Conservation (phyloP, 805 yeast genomes). For the Saccharomycopsis schoenii region DNA sequence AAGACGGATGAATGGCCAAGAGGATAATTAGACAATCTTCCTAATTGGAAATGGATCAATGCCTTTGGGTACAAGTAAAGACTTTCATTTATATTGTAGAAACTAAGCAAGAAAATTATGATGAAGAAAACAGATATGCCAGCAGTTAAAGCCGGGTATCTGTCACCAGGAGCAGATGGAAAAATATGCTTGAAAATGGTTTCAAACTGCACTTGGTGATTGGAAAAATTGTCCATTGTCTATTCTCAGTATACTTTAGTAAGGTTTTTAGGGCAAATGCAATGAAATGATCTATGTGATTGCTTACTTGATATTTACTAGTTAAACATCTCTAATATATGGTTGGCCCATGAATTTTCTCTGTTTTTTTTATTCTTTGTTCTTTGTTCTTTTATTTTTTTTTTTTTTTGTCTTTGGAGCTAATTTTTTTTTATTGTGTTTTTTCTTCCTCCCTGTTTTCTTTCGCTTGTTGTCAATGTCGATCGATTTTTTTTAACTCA, state of each 20-base stretch:
- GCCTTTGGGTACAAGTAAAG: slow-evolving; percentile 50
- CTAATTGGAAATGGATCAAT: slow-evolving; percentile 28
- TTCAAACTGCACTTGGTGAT: neutral
- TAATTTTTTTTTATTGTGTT: no score
- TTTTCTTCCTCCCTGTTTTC: neutral
- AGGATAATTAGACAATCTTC: slow-evolving; percentile 52
- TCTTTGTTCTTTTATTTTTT: no score
- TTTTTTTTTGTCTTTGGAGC: neutral
- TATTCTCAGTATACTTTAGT: neutral
- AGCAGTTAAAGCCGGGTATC: slow-evolving; percentile 16
- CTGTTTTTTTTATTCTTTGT: no score
- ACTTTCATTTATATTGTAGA: slow-evolving; percentile 23
- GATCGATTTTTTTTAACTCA: neutral
- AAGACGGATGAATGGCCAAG: slow-evolving; percentile 52
- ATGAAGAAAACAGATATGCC: slow-evolving; percentile 16
- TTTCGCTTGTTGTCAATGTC: neutral
- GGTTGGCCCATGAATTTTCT: no score
- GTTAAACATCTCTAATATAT: no score
- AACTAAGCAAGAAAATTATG: slow-evolving; percentile 7
- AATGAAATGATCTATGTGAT: no score
- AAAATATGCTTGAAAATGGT: slow-evolving; percentile 10
- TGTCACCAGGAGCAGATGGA: slow-evolving; percentile 10
- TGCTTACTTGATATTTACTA: no score
- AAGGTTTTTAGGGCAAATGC: neutral
- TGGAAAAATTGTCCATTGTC: neutral